These are phyloP conservation scores for Colletotrichum chlorophyti DNA, from an alignment of 2,329 filamentous ascomycete genomes.

Conservation along the genomic window DNA sequence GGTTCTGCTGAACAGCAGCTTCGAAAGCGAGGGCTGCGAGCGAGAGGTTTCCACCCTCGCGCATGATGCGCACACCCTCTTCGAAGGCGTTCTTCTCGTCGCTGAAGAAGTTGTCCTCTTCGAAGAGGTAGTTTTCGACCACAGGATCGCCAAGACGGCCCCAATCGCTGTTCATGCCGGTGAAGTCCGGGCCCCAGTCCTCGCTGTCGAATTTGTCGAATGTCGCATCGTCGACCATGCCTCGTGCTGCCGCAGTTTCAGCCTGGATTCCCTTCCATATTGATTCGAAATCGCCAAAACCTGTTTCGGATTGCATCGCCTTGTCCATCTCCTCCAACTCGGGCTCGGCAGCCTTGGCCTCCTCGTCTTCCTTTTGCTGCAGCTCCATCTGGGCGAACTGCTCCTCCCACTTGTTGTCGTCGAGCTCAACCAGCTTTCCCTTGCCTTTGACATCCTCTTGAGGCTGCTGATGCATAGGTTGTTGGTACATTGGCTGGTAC, in stretches of 20 bases:
- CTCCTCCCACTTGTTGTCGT: slow-evolving; percentile 94
- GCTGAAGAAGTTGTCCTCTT: slow-evolving; percentile 90
- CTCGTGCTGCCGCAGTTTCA: slow-evolving; percentile 73
- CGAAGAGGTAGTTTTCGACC: slow-evolving; percentile 91
- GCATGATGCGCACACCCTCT: slow-evolving; percentile 91
- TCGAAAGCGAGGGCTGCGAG: slow-evolving; percentile 94
- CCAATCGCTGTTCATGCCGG: slow-evolving; percentile 67
- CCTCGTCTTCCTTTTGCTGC: slow-evolving; percentile 61
- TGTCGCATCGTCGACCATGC: slow-evolving; percentile 71
- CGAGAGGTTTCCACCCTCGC: slow-evolving; percentile 91
- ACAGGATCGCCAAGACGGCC: slow-evolving; percentile 73
- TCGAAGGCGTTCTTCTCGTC: slow-evolving; percentile 85
- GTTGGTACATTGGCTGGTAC: slow-evolving; percentile 57
- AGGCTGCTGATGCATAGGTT: slow-evolving; percentile 51
- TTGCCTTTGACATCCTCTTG: slow-evolving; percentile 74
- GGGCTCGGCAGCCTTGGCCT: slow-evolving; percentile 70
- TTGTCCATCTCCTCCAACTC: slow-evolving; percentile 89
- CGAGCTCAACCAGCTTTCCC: slow-evolving; percentile 91
- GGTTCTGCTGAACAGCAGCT: slow-evolving; percentile 89
- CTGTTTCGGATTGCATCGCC: slow-evolving; percentile 70
- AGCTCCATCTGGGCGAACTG: slow-evolving; percentile 91
- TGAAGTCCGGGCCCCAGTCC: slow-evolving; percentile 76
- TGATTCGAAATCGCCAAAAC: slow-evolving; percentile 87
- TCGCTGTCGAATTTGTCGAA: slow-evolving; percentile 77
- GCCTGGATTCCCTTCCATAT: slow-evolving; percentile 86